Evolutionary conservation across 2,329 filamentous ascomycete genomes (phyloP).

Genomic region (Fonsecaea pedrosoi): DNA sequence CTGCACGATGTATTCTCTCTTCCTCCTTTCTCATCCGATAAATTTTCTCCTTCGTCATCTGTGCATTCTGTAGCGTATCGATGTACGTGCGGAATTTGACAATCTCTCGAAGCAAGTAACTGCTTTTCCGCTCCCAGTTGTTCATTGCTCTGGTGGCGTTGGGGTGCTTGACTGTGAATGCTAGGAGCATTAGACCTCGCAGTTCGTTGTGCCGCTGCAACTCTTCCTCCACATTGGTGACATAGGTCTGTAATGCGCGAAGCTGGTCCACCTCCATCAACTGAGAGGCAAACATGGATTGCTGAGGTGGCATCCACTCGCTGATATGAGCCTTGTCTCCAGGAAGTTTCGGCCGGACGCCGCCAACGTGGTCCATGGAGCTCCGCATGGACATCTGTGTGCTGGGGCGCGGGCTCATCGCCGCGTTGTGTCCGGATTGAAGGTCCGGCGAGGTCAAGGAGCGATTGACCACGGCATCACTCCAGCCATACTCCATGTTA

Average conservation of each 20-base stretch:
- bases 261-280: conserved; percentile 82
- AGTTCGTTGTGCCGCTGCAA: conserved; percentile 86
- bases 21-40: conserved; percentile 53
- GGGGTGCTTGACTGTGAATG: conserved; percentile 82
- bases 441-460: conserved; percentile 68
- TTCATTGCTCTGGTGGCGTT: conserved; percentile 86
- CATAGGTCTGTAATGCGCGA: conserved; percentile 75
- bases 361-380: conserved; percentile 69
- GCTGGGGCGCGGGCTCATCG: conserved; percentile 57
- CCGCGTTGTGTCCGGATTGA: conserved; percentile 45
- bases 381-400: conserved; percentile 68
- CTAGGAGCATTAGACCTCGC: conserved; percentile 82
- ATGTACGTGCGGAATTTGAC: conserved; percentile 97
- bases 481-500: conserved; percentile 98
- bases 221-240: conserved; percentile 84
- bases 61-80: conserved; percentile 77
- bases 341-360: conserved; percentile 71
- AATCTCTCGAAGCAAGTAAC: conserved; percentile 88
- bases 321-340: conserved; percentile 84
- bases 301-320: conserved; percentile 87
- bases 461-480: conserved; percentile 79
- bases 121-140: conserved; percentile 97
- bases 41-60: conserved; percentile 72
- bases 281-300: conserved; percentile 85
- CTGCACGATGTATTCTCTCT: conserved; percentile 27